Percentiles rank a stretch among this genome's conserved stretches.
These are phyloP conservation scores for Penicillium olsonii DNA, from an alignment of 2,329 filamentous ascomycete species.

Conservation along the genomic window DNA sequence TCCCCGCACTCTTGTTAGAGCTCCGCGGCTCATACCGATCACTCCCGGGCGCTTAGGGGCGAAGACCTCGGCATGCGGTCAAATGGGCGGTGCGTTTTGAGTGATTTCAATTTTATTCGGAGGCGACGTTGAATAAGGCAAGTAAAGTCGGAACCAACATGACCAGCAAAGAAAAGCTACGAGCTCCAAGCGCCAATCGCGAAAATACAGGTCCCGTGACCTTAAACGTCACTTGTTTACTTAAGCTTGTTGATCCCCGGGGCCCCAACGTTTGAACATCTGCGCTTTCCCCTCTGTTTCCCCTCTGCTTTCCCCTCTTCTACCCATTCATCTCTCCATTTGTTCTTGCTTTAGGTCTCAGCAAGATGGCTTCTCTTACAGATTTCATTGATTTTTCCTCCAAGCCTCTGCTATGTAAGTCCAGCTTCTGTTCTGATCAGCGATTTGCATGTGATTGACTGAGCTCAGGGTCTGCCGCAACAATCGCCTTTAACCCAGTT, in stretches of 20 bases:
- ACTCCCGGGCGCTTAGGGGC: slow-evolving; percentile 19
- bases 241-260: slow-evolving; percentile 19
- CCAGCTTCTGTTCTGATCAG: slow-evolving; percentile 12
- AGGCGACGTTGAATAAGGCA: not conserved
- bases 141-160: not conserved
- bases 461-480: slow-evolving; percentile 69
- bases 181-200: slow-evolving; percentile 3
- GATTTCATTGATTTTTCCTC: slow-evolving; percentile 64
- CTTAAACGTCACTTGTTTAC: slow-evolving; percentile 29
- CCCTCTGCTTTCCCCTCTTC: slow-evolving; percentile 5
- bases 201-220: slow-evolving; percentile 24
- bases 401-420: slow-evolving; percentile 66
- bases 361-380: slow-evolving; percentile 36
- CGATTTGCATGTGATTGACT: slow-evolving; percentile 34
- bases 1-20: slow-evolving; percentile 48
- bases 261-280: not conserved
- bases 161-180: not conserved
- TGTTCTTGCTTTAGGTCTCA: not conserved
- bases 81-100: not conserved
- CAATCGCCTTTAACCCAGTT: slow-evolving; percentile 94
- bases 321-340: slow-evolving; percentile 4
- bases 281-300: slow-evolving; percentile 12
- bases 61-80: slow-evolving; percentile 13
- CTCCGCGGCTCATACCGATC: slow-evolving; percentile 37
- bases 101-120: not conserved